Conservation (phyloP, 1,284 basidiomycete species). For the Fomitopsis pinicola region DNA sequence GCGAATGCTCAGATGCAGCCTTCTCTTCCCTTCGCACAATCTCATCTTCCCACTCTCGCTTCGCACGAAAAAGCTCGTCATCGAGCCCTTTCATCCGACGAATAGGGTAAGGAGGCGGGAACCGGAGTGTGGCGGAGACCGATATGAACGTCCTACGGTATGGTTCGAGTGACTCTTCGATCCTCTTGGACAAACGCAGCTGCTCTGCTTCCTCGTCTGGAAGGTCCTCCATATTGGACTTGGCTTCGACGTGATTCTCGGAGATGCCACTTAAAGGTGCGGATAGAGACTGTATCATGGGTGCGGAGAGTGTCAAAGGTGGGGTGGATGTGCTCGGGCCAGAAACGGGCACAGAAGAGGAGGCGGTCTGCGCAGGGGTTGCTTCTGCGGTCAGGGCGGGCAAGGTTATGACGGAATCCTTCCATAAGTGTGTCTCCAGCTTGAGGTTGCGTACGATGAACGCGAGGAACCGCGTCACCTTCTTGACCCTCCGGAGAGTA, state of each 20-base stretch:
- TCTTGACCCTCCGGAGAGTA: constrained; percentile 83
- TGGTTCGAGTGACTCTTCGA: constrained; percentile 76
- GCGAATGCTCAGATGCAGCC: constrained; percentile 33
- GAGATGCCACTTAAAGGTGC: constrained; percentile 16
- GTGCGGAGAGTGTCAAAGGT: neutral
- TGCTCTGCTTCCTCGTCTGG: constrained; percentile 68
- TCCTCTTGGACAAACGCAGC: constrained; percentile 61
- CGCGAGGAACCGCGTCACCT: constrained; percentile 87
- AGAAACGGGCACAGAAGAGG: constrained; percentile 12
- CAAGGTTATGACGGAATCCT: constrained; percentile 84
- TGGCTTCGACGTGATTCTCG: constrained; percentile 2
- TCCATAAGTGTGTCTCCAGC: constrained; percentile 92
- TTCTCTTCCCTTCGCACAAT: constrained; percentile 77
- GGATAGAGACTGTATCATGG: constrained; percentile 1
- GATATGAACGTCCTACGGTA: constrained; percentile 86
- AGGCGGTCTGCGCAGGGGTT: constrained; percentile 38
- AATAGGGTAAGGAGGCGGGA: constrained; percentile 87
- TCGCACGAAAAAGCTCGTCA: constrained; percentile 61
- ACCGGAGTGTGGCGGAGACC: constrained; percentile 85
- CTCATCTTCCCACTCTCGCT: constrained; percentile 79
- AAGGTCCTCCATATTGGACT: constrained; percentile 46
- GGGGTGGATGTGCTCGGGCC: constrained; percentile 8
- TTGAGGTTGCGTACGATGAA: constrained; percentile 91
- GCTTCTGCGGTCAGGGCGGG: constrained; percentile 66
- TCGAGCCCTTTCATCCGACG: constrained; percentile 85